Evolutionary conservation across 177 flowering plant genomes (phyloP).

Genomic region (Vitis hybrid): DNA sequence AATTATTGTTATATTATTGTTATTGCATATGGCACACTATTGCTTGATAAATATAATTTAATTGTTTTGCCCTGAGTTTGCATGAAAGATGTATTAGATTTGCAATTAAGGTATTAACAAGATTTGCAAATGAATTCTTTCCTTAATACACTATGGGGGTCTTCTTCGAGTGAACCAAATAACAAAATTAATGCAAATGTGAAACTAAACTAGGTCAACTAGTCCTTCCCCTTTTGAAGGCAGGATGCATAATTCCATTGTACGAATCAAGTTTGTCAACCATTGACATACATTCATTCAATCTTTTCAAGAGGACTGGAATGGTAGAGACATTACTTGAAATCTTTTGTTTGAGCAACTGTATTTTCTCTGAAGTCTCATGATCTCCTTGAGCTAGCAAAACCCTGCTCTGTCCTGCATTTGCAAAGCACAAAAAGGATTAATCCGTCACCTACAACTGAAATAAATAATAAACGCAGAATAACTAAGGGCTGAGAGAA

Average conservation of each 20-base stretch:
- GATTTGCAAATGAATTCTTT: no score
- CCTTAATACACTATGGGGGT: background rate
- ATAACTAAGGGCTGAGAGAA: background rate
- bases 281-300: slow-evolving; percentile 59
- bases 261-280: slow-evolving; percentile 52
- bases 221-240: slow-evolving; percentile 45
- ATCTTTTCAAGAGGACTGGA: slow-evolving; percentile 53
- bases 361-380: slow-evolving; percentile 35
- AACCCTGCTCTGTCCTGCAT: slow-evolving; percentile 15
- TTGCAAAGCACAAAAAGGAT: slow-evolving; percentile 14
- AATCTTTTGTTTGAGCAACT: slow-evolving; percentile 49
- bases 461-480: background rate
- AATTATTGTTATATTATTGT: no score
- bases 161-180: background rate
- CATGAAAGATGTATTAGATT: no score
- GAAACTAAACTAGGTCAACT: slow-evolving; percentile 21
- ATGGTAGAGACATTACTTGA: slow-evolving; percentile 49
- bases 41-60: no score
- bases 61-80: no score
- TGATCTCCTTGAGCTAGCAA: slow-evolving; percentile 27
- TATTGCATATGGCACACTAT: no score
- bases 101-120: no score
- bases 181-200: background rate
- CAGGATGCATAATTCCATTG: slow-evolving; percentile 46
- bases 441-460: background rate